A percentile compares a stretch with the other conserved stretches of the same genome.
Evolutionary conservation across 805 yeast genomes (phyloP).

Genomic region (Yamadazyma scolyti): DNA sequence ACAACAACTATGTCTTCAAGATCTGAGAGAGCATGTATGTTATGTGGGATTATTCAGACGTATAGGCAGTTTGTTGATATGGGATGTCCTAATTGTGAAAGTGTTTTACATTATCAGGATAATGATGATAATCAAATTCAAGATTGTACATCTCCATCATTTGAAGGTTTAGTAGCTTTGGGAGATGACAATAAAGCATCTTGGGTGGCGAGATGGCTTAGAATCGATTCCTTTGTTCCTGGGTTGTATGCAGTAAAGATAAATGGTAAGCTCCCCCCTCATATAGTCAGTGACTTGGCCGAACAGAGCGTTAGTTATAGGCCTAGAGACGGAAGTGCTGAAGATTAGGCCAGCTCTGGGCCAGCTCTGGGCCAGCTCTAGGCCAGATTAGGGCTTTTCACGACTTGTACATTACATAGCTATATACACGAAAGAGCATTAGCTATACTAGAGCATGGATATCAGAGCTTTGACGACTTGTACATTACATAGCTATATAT

Average conservation of each 20-base stretch:
- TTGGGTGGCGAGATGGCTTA: constrained; percentile 96
- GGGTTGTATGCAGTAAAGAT: constrained; percentile 94
- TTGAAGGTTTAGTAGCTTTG: constrained; percentile 90
- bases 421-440: no score
- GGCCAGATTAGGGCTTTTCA: no score
- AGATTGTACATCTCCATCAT: constrained; percentile 94
- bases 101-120: constrained; percentile 69
- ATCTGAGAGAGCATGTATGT: constrained; percentile 93
- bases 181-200: constrained; percentile 75
- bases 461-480: no score
- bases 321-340: constrained; percentile 91
- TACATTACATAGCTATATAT: no score
- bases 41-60: constrained; percentile 90
- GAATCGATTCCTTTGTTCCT: constrained; percentile 82
- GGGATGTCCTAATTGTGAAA: constrained; percentile 97
- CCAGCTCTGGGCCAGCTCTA: no score
- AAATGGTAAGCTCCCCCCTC: constrained; percentile 86
- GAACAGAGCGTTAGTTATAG: constrained; percentile 78
- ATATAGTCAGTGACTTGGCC: constrained; percentile 68
- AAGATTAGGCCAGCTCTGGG: no score
- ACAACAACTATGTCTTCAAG: constrained; percentile 43
- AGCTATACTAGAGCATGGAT: no score
- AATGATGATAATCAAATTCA: constrained; percentile 81
- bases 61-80: constrained; percentile 66
- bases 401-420: no score